Base-by-base conservation (phyloP, 176 grass and related monocot genomes). In the Poa pratensis region DNA sequence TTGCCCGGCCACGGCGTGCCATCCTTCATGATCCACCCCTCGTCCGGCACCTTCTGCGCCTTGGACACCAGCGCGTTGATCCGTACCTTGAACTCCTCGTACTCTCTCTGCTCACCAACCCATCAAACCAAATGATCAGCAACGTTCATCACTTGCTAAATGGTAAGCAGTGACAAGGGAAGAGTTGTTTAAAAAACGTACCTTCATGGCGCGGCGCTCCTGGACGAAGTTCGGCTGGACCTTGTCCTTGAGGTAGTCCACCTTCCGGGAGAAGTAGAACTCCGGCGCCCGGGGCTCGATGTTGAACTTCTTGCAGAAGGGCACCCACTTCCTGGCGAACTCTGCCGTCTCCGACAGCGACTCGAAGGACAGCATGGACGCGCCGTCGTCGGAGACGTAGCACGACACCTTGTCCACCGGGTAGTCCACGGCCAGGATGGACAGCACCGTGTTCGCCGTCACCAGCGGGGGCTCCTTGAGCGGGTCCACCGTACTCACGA, bases 181-280 rank as follows among this genome's bases (percentile, higher is more conserved):
- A 57, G 18, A 50, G 14, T 1, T 39, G 51, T 22, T 77, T 53
- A 13, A 62, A 1, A 27, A 22, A 6, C 2, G 6, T 89, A 97
- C 92, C 95, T 99, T 99, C 97, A 99, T 99, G 53, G 92, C 97
- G 52, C 97, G 91, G 4, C 97, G 87, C 32, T 99, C 97, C 81
- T 99, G 90, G 3, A 99, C 97, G 78, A 99, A 99, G 7, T 92
- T 94, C 0, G 97, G 39, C 82, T 99, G 94, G 28, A 96, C 94
- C 86, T 99, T 99, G 82, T 99, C 97, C 92, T 96, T 99, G 88
- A 99, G 94, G 86, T 99, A 99, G 82, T 99, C 97, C 0, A 99
- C 86, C 64, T 99, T 99, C 48, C 51, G 63, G 3, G 91, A 94
- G 91, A 99, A 99, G 86, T 99, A 99, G 84, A 89, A 90, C 79